Evolutionary conservation across 768 basidiomycete genomes (phyloP).

Genomic region (Trametes cubensis): DNA sequence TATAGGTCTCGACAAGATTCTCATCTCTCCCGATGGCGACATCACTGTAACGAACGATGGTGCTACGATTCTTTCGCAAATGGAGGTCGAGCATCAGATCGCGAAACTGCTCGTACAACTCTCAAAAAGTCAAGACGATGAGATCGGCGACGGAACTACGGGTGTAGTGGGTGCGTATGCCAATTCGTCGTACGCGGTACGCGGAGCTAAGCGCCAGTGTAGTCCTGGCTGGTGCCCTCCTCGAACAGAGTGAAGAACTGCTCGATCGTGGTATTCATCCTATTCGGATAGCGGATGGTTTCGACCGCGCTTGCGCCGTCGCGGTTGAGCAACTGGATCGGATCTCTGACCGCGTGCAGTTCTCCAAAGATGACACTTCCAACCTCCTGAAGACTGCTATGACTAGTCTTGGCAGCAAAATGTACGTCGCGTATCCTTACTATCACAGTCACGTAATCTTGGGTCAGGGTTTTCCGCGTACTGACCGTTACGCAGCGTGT

Average conservation of each 20-base stretch:
- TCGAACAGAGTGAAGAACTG: conserved; percentile 93
- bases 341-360: conserved; percentile 89
- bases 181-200: background rate
- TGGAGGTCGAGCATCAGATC: conserved; percentile 99
- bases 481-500: conserved; percentile 63
- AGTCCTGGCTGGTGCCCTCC: conserved; percentile 97
- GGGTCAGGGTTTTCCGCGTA: background rate
- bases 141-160: conserved; percentile 99
- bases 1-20: conserved; percentile 89
- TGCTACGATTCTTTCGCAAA: conserved; percentile 96
- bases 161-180: conserved; percentile 89
- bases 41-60: conserved; percentile 99
- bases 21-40: conserved; percentile 95
- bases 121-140: conserved; percentile 98
- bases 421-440: conserved; percentile 56
- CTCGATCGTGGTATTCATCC: conserved; percentile 99
- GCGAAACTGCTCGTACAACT: conserved; percentile 96
- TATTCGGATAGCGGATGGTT: conserved; percentile 98
- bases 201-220: background rate
- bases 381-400: conserved; percentile 94
- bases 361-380: conserved; percentile 76
- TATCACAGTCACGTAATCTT: background rate
- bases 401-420: conserved; percentile 97
- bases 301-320: conserved; percentile 90
- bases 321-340: conserved; percentile 89